Evolutionary conservation across 2,329 filamentous ascomycete genomes (phyloP).

Genomic region (Ascochyta lentis): DNA sequence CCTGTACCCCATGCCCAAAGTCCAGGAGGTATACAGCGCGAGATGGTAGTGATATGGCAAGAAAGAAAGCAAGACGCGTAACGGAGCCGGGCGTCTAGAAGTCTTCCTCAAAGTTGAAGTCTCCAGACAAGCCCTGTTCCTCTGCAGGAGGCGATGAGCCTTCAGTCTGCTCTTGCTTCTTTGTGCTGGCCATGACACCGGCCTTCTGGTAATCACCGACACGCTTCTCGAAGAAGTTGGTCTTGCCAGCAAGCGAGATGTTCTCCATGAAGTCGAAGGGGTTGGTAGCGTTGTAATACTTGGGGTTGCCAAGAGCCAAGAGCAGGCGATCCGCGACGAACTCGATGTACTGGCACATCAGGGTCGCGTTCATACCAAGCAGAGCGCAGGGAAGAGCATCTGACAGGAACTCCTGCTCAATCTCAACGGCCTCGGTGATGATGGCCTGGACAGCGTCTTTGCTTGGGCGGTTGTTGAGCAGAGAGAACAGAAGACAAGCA

Average conservation of each 20-base stretch:
- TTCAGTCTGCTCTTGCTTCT: conserved; percentile 66
- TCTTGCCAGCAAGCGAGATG: conserved; percentile 98
- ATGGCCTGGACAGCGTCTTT: conserved; percentile 82
- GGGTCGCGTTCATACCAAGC: conserved; percentile 93
- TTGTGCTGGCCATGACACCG: conserved; percentile 93
- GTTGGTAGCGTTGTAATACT: conserved; percentile 91
- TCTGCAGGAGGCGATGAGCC: conserved; percentile 53
- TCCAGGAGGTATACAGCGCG: conserved; percentile 33
- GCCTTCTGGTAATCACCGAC: conserved; percentile 99
- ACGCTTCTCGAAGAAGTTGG: conserved; percentile 99
- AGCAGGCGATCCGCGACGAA: conserved; percentile 97
- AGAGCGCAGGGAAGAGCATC: conserved; percentile 92
- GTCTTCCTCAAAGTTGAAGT: conserved; percentile 95
- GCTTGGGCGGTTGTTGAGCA: conserved; percentile 88
- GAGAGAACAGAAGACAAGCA: conserved; percentile 96
- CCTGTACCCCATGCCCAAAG: conserved; percentile 33
- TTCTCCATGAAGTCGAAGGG: conserved; percentile 99
- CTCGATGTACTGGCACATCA: conserved; percentile 99
- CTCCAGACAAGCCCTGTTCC: conserved; percentile 62
- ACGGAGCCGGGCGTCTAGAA: conserved; percentile 68
- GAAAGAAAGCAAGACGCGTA: conserved; percentile 19
- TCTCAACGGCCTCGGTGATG: conserved; percentile 90
- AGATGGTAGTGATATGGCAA: conserved; percentile 28
- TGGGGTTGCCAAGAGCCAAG: conserved; percentile 89
- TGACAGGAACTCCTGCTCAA: conserved; percentile 97